These are phyloP conservation scores for Diplotaxis tenuifolia DNA, from an alignment of 345 rosid genomes.

Conservation along the genomic window DNA sequence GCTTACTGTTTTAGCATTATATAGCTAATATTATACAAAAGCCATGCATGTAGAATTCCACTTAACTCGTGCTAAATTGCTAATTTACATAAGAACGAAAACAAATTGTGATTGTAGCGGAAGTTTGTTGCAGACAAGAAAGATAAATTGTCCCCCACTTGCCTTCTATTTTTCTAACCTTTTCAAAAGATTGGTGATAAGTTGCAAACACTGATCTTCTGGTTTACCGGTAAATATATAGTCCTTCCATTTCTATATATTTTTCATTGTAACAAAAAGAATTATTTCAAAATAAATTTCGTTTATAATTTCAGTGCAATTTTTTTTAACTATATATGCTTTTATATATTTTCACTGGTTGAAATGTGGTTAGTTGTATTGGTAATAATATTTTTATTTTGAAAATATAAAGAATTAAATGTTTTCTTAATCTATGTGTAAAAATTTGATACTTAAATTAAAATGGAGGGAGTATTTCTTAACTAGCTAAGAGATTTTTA, in stretches of 20 bases:
- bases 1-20: background rate
- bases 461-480: too few relatives aligned
- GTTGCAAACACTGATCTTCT: background rate
- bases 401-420: too few relatives aligned
- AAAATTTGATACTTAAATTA: too few relatives aligned
- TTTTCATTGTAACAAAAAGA: too few relatives aligned
- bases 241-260: too few relatives aligned
- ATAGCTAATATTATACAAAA: background rate
- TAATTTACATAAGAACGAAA: background rate
- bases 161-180: background rate
- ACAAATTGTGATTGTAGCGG: background rate
- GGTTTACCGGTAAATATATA: background rate
- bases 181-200: background rate
- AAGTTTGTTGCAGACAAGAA: slow-evolving; percentile 1
- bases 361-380: too few relatives aligned
- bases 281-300: too few relatives aligned
- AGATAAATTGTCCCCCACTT: slow-evolving; percentile 23
- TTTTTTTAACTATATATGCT: too few relatives aligned
- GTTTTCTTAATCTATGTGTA: too few relatives aligned
- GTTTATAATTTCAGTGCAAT: too few relatives aligned
- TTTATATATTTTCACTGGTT: too few relatives aligned
- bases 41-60: background rate
- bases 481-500: background rate
- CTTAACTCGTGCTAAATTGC: background rate
- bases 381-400: too few relatives aligned